Percentiles rank a stretch among this genome's conserved stretches.
Conservation (phyloP, 371 early-diverging fungal genomes). For the Mucor lusitanicus region DNA sequence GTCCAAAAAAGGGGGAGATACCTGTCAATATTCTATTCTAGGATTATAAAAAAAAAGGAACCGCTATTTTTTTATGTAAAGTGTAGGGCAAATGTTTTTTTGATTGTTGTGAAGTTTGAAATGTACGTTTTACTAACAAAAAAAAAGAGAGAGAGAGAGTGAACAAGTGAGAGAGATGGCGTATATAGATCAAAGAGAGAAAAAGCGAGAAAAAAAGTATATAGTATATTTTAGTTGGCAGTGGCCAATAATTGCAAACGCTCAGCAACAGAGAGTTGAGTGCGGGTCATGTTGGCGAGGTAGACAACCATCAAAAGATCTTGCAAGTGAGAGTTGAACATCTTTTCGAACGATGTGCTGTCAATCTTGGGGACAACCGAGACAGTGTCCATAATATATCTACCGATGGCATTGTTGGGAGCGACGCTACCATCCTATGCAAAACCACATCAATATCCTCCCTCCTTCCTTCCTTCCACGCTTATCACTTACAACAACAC, state of each 20-base stretch:
- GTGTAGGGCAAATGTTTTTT: neutral
- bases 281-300: slow-evolving; percentile 91
- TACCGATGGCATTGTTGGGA: slow-evolving; percentile 84
- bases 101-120: neutral
- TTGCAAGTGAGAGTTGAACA: slow-evolving; percentile 91
- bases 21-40: slow-evolving; percentile 1
- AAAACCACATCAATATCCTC: neutral
- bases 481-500: slow-evolving; percentile 66
- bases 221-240: slow-evolving; percentile 21
- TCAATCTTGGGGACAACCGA: slow-evolving; percentile 90
- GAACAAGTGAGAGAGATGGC: neutral
- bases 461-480: neutral
- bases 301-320: slow-evolving; percentile 96
- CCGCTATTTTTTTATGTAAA: neutral
- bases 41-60: neutral
- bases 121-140: neutral
- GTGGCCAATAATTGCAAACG: slow-evolving; percentile 79
- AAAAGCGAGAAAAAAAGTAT: neutral
- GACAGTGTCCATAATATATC: slow-evolving; percentile 92
- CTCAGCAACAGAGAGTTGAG: slow-evolving; percentile 92
- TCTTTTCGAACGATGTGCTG: slow-evolving; percentile 80
- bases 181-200: neutral
- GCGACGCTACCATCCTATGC: slow-evolving; percentile 58
- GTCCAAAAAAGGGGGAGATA: neutral
- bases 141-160: too few relatives aligned